Percentiles rank a stretch among this genome's conserved stretches.
Conservation (phyloP, 768 basidiomycete species). For the Hortiboletus flavorubellus region DNA sequence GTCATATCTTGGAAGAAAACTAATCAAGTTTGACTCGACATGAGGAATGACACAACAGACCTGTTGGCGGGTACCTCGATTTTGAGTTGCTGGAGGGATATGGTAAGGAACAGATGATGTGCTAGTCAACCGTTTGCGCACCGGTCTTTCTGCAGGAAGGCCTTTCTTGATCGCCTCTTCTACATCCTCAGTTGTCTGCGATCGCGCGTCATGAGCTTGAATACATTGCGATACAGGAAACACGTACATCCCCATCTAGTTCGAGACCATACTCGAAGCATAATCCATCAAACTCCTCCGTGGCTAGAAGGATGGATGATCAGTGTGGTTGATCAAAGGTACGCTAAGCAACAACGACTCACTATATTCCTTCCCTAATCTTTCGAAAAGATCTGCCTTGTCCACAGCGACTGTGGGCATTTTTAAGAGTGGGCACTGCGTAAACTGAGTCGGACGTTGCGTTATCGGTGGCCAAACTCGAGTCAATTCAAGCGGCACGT, state of each 20-base stretch:
- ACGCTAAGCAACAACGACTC: slow-evolving; percentile 19
- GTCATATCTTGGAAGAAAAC: slow-evolving; percentile 70
- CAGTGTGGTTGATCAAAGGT: slow-evolving; percentile 8
- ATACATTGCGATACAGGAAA: background rate
- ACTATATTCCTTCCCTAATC: slow-evolving; percentile 85
- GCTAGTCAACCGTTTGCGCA: slow-evolving; percentile 33
- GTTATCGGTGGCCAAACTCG: background rate
- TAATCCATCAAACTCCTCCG: slow-evolving; percentile 91
- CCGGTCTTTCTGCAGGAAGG: slow-evolving; percentile 80
- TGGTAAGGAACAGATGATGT: slow-evolving; percentile 2
- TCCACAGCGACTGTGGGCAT: slow-evolving; percentile 98
- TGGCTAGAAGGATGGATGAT: slow-evolving; percentile 49
- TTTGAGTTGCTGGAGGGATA: slow-evolving; percentile 77
- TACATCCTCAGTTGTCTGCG: slow-evolving; percentile 85
- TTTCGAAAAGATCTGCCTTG: slow-evolving; percentile 89
- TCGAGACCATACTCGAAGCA: slow-evolving; percentile 98
- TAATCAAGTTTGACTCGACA: slow-evolving; percentile 1
- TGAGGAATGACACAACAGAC: slow-evolving; percentile 33
- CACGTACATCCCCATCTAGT: slow-evolving; percentile 92
- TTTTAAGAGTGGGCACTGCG: slow-evolving; percentile 2
- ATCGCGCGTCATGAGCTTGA: background rate
- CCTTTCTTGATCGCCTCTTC: slow-evolving; percentile 80
- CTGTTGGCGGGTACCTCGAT: slow-evolving; percentile 99
- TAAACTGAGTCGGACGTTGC: background rate
- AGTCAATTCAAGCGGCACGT: background rate